Evolutionary conservation across 306 rosid species (phyloP).

Genomic region (Amphicarpaea edgeworthii): DNA sequence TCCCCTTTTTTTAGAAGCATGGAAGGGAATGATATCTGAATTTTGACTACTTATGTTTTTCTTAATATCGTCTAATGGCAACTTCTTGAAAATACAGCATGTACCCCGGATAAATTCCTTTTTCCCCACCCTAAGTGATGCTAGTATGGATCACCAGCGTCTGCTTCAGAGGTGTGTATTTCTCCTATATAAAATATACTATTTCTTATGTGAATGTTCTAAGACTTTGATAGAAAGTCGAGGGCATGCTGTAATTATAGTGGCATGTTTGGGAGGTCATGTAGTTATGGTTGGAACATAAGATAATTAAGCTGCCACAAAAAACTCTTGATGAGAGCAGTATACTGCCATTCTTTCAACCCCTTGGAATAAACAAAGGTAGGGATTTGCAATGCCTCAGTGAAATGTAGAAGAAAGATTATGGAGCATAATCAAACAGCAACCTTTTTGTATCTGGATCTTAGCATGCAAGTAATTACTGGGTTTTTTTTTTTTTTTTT

Average conservation of each 20-base stretch:
- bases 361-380: neutral
- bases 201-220: constrained; percentile 20
- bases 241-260: neutral
- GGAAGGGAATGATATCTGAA: neutral
- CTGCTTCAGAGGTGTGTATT: constrained; percentile 77
- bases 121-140: constrained; percentile 75
- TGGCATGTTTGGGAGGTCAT: neutral
- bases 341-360: neutral
- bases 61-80: constrained; percentile 30
- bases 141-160: constrained; percentile 86
- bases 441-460: constrained; percentile 13
- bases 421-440: neutral
- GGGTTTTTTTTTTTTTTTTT: too few relatives aligned
- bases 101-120: constrained; percentile 84
- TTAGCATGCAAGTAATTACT: neutral
- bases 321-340: neutral
- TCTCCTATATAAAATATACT: constrained; percentile 9
- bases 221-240: constrained; percentile 18
- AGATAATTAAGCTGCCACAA: neutral
- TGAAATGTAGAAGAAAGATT: neutral
- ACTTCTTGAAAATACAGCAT: constrained; percentile 64
- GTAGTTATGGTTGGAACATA: constrained; percentile 6
- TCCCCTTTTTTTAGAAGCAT: neutral
- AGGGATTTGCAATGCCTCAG: neutral
- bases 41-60: constrained; percentile 1